Percentiles rank a stretch among this genome's conserved stretches.
Conservation (phyloP, 495 filamentous ascomycete species). For the Penicillium roqueforti region DNA sequence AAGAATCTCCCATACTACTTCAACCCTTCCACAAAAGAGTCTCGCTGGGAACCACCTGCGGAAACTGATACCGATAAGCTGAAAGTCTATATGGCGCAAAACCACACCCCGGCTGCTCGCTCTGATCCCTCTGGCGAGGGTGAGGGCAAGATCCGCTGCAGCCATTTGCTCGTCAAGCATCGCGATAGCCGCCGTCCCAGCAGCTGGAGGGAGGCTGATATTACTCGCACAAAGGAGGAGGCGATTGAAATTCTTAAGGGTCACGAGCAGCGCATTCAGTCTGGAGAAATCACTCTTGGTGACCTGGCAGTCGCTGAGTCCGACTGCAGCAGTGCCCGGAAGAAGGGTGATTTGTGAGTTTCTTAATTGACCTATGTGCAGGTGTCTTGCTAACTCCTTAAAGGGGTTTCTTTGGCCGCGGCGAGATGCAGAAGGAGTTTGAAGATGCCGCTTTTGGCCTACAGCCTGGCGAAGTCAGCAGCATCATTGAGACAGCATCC, state of each 20-base stretch:
- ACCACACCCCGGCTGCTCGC: constrained; percentile 61
- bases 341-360: constrained; percentile 82
- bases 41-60: constrained; percentile 87
- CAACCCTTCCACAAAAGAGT: constrained; percentile 75
- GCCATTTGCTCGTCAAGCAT: constrained; percentile 92
- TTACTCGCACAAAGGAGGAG: constrained; percentile 83
- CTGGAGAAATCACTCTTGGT: constrained; percentile 61
- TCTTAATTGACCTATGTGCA: background rate
- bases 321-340: constrained; percentile 91
- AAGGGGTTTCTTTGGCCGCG: constrained; percentile 83
- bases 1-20: constrained; percentile 99
- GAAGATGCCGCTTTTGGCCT: constrained; percentile 90
- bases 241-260: constrained; percentile 69
- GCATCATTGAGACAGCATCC: constrained; percentile 85
- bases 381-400: constrained; percentile 20
- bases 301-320: constrained; percentile 84
- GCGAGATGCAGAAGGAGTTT: constrained; percentile 99
- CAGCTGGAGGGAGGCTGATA: constrained; percentile 85
- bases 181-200: constrained; percentile 77
- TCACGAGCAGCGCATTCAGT: constrained; percentile 69
- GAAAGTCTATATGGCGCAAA: constrained; percentile 83
- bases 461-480: constrained; percentile 77
- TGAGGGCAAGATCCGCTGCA: constrained; percentile 87
- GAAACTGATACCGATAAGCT: constrained; percentile 85
- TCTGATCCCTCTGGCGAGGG: constrained; percentile 44